These are phyloP conservation scores for Wallacemonas sp. DNA, from an alignment of 208 protist species.

Conservation along the genomic window DNA sequence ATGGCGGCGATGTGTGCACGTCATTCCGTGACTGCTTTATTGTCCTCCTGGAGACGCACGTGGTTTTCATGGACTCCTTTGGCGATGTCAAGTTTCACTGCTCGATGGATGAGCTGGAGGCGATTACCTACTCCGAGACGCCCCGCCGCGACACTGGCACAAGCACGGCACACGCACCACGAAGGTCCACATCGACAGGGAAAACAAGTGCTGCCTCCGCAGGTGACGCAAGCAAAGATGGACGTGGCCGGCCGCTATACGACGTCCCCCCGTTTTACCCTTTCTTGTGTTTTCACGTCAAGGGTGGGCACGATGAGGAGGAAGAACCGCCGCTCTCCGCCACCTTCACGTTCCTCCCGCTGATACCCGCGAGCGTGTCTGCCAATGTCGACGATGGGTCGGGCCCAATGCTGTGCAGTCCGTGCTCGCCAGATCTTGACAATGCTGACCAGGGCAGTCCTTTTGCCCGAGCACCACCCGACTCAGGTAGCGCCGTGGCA, in stretches of 20 bases:
- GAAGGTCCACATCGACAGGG: neutral
- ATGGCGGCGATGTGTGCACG: neutral
- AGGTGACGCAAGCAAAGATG: neutral
- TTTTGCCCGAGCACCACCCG: neutral
- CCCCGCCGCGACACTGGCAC: too few species aligned
- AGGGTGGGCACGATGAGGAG: slow-evolving; percentile 14
- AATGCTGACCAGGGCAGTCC: neutral
- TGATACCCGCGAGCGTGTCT: slow-evolving; percentile 6
- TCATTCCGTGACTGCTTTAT: slow-evolving; percentile 40
- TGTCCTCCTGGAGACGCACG: slow-evolving; percentile 31
- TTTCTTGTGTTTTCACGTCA: slow-evolving; percentile 17
- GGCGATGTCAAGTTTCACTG: slow-evolving; percentile 33
- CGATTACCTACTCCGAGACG: slow-evolving; percentile 27
- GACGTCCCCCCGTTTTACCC: slow-evolving; percentile 13
- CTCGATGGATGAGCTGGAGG: slow-evolving; percentile 32
- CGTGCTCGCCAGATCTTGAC: neutral
- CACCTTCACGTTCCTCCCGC: slow-evolving; percentile 23
- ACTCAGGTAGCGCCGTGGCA: neutral
- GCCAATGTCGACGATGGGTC: neutral
- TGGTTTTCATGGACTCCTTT: slow-evolving; percentile 51
- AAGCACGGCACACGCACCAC: slow-evolving; percentile 5
- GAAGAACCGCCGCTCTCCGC: slow-evolving; percentile 22
- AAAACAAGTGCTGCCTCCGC: neutral
- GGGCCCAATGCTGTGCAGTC: neutral
- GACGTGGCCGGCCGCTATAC: neutral